Conservation (phyloP, 306 rosid genomes). For the Lupinus albus region DNA sequence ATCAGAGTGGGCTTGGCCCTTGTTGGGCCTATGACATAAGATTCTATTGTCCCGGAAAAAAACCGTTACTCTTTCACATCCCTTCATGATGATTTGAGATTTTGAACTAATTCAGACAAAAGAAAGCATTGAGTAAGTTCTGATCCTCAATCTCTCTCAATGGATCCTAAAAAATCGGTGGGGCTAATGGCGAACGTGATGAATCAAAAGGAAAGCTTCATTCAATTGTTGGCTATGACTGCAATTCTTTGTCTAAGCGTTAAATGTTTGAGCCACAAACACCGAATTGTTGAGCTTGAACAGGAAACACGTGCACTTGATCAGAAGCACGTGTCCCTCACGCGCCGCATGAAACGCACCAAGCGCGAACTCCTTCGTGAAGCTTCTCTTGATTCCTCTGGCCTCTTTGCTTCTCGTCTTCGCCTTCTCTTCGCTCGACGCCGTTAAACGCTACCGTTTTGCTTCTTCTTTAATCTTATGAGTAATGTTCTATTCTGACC, state of each 20-base stretch:
- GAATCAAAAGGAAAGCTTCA: background rate
- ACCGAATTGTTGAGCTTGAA: background rate
- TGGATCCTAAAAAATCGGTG: background rate
- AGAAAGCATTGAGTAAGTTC: background rate
- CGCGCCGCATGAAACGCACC: slow-evolving; percentile 46
- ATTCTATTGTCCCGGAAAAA: too few species aligned
- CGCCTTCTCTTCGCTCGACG: slow-evolving; percentile 53
- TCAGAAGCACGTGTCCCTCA: slow-evolving; percentile 39
- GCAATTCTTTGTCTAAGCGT: slow-evolving; percentile 1
- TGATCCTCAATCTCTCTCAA: background rate
- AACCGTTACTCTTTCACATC: too few species aligned
- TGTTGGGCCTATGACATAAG: too few species aligned
- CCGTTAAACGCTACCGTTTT: background rate
- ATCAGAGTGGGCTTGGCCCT: too few species aligned
- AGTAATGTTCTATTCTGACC: too few species aligned
- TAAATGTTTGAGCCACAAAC: background rate
- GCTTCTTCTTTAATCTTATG: background rate
- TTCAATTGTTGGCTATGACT: background rate
- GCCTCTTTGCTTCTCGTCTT: slow-evolving; percentile 55
- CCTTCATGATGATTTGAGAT: too few species aligned
- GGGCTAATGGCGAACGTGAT: slow-evolving; percentile 5
- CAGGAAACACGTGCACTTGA: slow-evolving; percentile 40
- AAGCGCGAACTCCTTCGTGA: slow-evolving; percentile 57
- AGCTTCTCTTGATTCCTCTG: slow-evolving; percentile 62
- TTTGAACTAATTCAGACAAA: too few species aligned